Evolutionary conservation across 768 basidiomycete species (phyloP), one percentile per base, ranked within the genome.

Genomic region (Sporobolomyces phaffii): DNA sequence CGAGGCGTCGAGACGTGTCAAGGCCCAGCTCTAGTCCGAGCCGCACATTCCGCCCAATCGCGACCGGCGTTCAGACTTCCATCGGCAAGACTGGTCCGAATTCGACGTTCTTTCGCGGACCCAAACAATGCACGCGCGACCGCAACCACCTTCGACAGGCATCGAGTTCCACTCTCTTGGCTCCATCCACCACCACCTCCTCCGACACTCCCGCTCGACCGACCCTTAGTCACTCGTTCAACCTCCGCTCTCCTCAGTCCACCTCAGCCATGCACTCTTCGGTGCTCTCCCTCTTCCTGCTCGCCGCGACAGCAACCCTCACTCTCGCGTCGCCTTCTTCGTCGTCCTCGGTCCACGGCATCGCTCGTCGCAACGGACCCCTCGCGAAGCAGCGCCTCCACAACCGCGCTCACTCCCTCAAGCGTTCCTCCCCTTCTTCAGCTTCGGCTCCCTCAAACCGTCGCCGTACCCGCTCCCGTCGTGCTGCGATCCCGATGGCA

Each of bases 341-440:
- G 8, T 38, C 38, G 33, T 13, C 59, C 3, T 33, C 33, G 15
- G 28, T 7, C 10, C 40, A 2, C 15, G 1, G 41, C 20, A 5
- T 22, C 41, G 44, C 50, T 7, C 60, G 60, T 22, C 60, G 60
- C 17, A 51, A 50, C 31, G 60, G 60, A n/a, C 60, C 60, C 11
- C 60, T 62, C 60, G 38, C 60, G 41, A 62, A 62, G 29, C 60
- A 62, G 40, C 60, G 60, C 28, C 49, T 62, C 17, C 60, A 62
- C 29, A 62, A n/a, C 36, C 60, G 60, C 38, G 60, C 51, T 17
- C n/a, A 43, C 54, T 29, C 24, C 7, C 50, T 62, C 60, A 33
- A 44, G 22, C 50, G 40, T 33, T 58, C 57, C 11, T 36, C 26
- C 26, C 54, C 54, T 29, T 41, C 41, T 4, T 41, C 52, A 18